Conservation (phyloP, 139 green algal species). For the Zygnema cylindricum region DNA sequence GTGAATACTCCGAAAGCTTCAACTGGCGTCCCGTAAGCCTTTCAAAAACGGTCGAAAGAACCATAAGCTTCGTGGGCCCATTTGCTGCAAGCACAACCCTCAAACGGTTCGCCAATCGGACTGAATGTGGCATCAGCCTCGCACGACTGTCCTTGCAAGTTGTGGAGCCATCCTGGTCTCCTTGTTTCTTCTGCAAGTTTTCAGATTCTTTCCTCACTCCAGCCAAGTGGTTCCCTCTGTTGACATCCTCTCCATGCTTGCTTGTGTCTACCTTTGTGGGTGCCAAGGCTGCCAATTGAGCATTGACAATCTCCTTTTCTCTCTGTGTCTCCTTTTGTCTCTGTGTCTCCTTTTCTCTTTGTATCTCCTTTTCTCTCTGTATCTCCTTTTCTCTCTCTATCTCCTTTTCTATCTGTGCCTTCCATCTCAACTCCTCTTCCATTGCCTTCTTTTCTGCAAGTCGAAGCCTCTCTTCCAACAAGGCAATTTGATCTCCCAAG, state of each 20-base stretch:
- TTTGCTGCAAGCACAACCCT: slow-evolving; percentile 5
- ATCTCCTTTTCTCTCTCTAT: background rate
- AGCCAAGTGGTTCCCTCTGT: background rate
- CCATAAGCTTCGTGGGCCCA: background rate
- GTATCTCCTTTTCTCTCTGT: background rate
- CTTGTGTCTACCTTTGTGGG: background rate
- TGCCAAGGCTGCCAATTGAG: too few relatives aligned
- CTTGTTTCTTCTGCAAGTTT: too few relatives aligned
- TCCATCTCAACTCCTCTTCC: background rate
- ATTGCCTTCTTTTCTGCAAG: background rate
- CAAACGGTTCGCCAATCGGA: background rate
- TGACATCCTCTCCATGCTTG: background rate
- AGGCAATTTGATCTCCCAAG: background rate
- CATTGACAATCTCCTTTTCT: background rate
- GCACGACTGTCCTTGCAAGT: background rate
- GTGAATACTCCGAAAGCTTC: slow-evolving; percentile 33
- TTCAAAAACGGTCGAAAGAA: slow-evolving; percentile 8
- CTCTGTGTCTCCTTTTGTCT: background rate
- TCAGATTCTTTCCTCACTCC: background rate
- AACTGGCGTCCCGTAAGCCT: slow-evolving; percentile 19
- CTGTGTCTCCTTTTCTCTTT: background rate
- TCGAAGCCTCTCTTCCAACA: slow-evolving; percentile 22
- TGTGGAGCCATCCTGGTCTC: too few relatives aligned
- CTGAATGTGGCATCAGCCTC: background rate
- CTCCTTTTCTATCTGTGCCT: background rate